These are phyloP conservation scores for Pogostemon cablin DNA, from an alignment of 257 asterid species.

Conservation along the genomic window DNA sequence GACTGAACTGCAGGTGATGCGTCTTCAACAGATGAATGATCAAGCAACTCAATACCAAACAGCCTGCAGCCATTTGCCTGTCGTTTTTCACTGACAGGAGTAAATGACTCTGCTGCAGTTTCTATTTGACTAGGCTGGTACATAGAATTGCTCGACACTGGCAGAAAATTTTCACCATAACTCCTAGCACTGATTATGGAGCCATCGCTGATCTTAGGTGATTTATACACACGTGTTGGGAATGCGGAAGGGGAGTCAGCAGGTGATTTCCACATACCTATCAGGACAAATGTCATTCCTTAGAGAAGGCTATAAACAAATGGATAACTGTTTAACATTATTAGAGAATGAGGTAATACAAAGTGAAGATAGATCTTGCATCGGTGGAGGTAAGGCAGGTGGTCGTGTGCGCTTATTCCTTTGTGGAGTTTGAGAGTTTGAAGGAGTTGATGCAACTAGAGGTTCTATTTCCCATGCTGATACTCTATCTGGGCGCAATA, in stretches of 20 bases:
- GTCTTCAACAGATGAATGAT: slow-evolving; percentile 59
- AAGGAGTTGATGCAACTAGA: slow-evolving; percentile 63
- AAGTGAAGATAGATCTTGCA: slow-evolving; percentile 67
- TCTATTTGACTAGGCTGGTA: slow-evolving; percentile 41
- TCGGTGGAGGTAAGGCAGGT: slow-evolving; percentile 57
- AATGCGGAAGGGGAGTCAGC: slow-evolving; percentile 58
- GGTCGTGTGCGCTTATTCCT: slow-evolving; percentile 88
- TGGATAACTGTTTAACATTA: slow-evolving; percentile 16
- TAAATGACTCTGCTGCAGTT: slow-evolving; percentile 37
- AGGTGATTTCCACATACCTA: slow-evolving; percentile 77
- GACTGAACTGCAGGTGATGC: slow-evolving; percentile 43
- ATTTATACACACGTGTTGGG: slow-evolving; percentile 51
- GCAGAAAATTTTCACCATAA: slow-evolving; percentile 40
- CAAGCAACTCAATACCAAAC: slow-evolving; percentile 78
- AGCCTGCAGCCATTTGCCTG: slow-evolving; percentile 73
- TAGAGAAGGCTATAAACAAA: not conserved
- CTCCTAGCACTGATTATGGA: slow-evolving; percentile 45
- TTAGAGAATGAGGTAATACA: slow-evolving; percentile 45
- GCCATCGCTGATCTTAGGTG: slow-evolving; percentile 59
- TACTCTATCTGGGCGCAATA: slow-evolving; percentile 83
- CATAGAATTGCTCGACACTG: slow-evolving; percentile 27
- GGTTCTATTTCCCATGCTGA: slow-evolving; percentile 98
- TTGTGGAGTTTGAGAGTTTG: slow-evolving; percentile 74
- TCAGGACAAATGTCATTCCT: slow-evolving; percentile 26
- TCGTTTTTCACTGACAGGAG: slow-evolving; percentile 70